Conservation (phyloP, 208 protist species). For the Borovskyia barvae region DNA sequence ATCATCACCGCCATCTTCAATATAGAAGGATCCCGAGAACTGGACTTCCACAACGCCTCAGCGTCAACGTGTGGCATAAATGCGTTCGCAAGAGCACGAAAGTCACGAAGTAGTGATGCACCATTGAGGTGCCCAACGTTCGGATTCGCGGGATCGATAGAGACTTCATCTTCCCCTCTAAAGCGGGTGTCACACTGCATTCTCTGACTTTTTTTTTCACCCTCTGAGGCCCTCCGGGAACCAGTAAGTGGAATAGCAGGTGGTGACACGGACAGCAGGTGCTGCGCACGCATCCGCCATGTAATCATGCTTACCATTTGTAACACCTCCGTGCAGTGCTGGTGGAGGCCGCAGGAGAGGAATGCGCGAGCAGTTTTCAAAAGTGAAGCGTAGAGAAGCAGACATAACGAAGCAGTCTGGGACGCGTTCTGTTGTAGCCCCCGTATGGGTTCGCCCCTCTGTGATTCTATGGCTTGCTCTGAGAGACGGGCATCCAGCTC, state of each 20-base stretch:
- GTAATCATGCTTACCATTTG: slow-evolving; percentile 16
- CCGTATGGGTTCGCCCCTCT: too few relatives aligned
- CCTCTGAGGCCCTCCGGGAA: too few relatives aligned
- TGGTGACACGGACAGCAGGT: too few relatives aligned
- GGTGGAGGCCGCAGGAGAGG: neutral
- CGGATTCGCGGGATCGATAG: neutral
- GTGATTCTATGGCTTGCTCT: too few relatives aligned
- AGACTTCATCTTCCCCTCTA: neutral
- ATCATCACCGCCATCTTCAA: slow-evolving; percentile 3
- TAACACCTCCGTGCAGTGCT: slow-evolving; percentile 6
- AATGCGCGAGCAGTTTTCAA: slow-evolving; percentile 3
- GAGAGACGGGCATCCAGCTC: slow-evolving; percentile 5
- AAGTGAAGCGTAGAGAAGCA: slow-evolving; percentile 6
- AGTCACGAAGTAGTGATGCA: too few relatives aligned
- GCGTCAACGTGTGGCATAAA: slow-evolving; percentile 23
- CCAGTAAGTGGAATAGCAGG: too few relatives aligned
- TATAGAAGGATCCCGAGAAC: neutral
- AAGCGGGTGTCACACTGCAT: too few relatives aligned
- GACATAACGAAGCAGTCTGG: too few relatives aligned
- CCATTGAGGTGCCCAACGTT: too few relatives aligned
- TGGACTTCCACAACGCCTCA: slow-evolving; percentile 1
- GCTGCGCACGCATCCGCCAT: slow-evolving; percentile 7
- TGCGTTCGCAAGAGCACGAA: neutral
- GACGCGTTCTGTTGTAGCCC: neutral
- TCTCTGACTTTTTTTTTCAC: too few relatives aligned